These are phyloP conservation scores for Malus orientalis DNA, from an alignment of 306 rosid species.

Conservation along the genomic window DNA sequence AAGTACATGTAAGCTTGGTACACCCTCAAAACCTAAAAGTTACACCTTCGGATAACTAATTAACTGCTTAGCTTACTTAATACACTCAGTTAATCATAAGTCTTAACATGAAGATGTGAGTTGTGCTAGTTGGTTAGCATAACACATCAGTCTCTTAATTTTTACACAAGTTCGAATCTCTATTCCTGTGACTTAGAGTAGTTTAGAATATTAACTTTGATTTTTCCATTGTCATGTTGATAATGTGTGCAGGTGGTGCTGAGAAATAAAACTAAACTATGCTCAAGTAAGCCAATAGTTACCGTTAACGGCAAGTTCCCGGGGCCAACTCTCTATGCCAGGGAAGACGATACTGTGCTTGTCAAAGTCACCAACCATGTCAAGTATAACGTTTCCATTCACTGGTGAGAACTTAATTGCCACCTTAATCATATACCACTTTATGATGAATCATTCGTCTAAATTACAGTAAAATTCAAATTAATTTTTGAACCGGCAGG, in stretches of 20 bases:
- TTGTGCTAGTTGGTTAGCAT: background rate
- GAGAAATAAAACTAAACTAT: conserved; percentile 42
- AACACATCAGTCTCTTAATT: background rate
- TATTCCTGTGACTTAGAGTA: background rate
- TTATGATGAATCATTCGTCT: background rate
- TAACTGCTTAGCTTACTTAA: background rate
- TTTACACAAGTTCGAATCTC: background rate
- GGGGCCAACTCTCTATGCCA: conserved; percentile 81
- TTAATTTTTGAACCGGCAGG: conserved; percentile 29
- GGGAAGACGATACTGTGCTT: conserved; percentile 76
- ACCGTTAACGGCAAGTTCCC: conserved; percentile 81
- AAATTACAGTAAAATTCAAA: background rate
- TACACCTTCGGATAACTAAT: background rate
- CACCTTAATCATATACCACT: background rate
- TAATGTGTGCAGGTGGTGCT: conserved; percentile 51
- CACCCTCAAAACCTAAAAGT: conserved; percentile 19
- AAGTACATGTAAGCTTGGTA: conserved; percentile 17
- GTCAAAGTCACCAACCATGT: conserved; percentile 69
- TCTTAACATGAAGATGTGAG: background rate
- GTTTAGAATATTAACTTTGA: background rate
- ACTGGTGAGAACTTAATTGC: conserved; percentile 40
- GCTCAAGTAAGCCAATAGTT: conserved; percentile 60
- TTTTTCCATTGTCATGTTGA: background rate
- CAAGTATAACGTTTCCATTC: conserved; percentile 54
- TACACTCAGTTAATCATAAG: background rate